Conservation (phyloP, 176 grass and related monocot genomes). For the Cenchrus americanus region DNA sequence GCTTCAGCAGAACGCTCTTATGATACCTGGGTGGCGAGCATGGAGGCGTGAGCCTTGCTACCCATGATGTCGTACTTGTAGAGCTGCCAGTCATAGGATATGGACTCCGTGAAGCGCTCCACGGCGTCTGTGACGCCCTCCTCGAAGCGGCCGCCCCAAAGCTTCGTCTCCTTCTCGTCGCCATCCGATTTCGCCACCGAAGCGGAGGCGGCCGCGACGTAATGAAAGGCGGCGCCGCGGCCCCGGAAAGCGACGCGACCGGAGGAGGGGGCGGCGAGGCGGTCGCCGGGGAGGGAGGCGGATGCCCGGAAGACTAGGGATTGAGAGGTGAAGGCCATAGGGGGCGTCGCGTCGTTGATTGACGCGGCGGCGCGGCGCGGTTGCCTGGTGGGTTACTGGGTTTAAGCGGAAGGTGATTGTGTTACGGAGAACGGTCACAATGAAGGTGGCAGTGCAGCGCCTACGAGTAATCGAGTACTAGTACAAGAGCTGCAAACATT, state of each 20-base stretch:
- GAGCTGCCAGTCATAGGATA: slow-evolving; percentile 87
- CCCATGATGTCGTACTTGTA: slow-evolving; percentile 98
- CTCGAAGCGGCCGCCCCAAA: slow-evolving; percentile 83
- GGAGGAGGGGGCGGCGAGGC: neutral
- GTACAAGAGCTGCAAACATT: neutral
- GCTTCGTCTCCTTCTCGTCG: slow-evolving; percentile 66
- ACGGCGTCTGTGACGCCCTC: slow-evolving; percentile 77
- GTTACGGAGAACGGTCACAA: neutral
- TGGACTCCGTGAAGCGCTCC: slow-evolving; percentile 85
- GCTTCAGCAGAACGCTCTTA: neutral
- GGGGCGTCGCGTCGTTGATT: neutral
- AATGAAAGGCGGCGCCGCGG: slow-evolving; percentile 19
- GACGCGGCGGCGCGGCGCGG: slow-evolving; percentile 39
- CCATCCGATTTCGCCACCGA: slow-evolving; percentile 43
- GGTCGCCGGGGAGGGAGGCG: neutral
- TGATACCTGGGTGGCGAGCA: slow-evolving; percentile 82
- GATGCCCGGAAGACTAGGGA: slow-evolving; percentile 44
- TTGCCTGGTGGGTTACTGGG: neutral
- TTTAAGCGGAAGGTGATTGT: neutral
- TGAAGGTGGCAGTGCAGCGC: neutral
- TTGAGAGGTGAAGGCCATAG: slow-evolving; percentile 51
- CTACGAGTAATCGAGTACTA: neutral
- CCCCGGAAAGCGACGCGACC: neutral
- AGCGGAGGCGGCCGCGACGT: slow-evolving; percentile 28
- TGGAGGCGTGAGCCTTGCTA: slow-evolving; percentile 89